Evolutionary conservation across 331 rosid genomes (phyloP).

Genomic region (Cucumis variabilis): DNA sequence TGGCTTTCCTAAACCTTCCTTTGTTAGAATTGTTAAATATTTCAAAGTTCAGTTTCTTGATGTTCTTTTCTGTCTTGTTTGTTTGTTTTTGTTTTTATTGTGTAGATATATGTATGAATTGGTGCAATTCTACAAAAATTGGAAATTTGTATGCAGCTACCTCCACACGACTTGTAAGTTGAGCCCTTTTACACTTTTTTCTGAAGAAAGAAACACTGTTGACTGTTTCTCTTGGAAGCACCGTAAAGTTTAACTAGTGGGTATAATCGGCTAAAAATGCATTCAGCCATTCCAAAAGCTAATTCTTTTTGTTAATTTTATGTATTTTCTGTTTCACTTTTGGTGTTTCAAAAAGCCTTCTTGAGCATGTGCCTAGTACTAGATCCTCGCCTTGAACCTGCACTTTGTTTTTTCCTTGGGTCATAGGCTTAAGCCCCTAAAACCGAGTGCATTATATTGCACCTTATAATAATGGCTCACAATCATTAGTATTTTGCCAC

Average conservation of each 20-base stretch:
- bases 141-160: slow-evolving; percentile 91
- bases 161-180: slow-evolving; percentile 73
- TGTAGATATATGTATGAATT: slow-evolving; percentile 87
- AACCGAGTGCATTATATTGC: too few relatives aligned
- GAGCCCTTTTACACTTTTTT: background rate
- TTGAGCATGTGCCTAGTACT: too few relatives aligned
- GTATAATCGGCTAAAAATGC: too few relatives aligned
- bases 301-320: background rate
- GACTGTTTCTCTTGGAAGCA: background rate
- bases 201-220: background rate
- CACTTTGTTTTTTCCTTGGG: too few relatives aligned
- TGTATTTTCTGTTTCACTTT: background rate
- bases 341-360: too few relatives aligned
- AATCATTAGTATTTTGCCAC: background rate
- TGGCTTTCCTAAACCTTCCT: slow-evolving; percentile 5
- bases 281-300: background rate
- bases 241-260: background rate
- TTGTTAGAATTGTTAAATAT: background rate
- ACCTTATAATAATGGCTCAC: background rate
- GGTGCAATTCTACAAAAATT: slow-evolving; percentile 82
- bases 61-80: slow-evolving; percentile 3
- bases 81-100: slow-evolving; percentile 2
- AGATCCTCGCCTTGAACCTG: too few relatives aligned
- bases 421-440: too few relatives aligned
- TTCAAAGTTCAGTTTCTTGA: background rate